phyloP scores from a whole-genome alignment of 2,329 filamentous ascomycete species.

The Ceratocystis alfenasii region DNA sequence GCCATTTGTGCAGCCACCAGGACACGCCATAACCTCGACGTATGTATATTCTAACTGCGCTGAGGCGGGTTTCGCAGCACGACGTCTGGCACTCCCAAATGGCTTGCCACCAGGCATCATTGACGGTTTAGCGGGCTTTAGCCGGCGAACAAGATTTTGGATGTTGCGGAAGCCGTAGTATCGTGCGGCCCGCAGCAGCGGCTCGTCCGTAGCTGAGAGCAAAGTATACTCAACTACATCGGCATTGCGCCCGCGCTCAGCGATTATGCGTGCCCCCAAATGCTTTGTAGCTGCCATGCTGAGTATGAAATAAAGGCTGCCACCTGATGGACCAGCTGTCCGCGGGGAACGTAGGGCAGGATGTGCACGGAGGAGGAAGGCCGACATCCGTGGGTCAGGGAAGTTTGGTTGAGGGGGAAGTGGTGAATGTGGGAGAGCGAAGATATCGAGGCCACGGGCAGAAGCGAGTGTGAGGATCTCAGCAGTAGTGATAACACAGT shows the following conservation, averaged over 20 bases:
- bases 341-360: constrained; percentile 32
- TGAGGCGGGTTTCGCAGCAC: constrained; percentile 28
- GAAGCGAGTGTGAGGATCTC: constrained; percentile 84
- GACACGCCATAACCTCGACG: constrained; percentile 97
- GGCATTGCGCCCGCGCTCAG: constrained; percentile 67
- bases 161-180: constrained; percentile 99
- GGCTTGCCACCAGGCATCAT: constrained; percentile 66
- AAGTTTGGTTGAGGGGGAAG: constrained; percentile 44
- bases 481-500: constrained; percentile 95
- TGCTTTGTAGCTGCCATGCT: constrained; percentile 58
- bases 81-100: constrained; percentile 42
- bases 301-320: constrained; percentile 77
- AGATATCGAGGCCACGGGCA: constrained; percentile 66
- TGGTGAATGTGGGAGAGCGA: constrained; percentile 39
- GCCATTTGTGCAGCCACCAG: constrained; percentile 96
- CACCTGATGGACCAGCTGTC: constrained; percentile 80
- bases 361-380: constrained; percentile 57
- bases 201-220: constrained; percentile 38
- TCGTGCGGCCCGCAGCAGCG: constrained; percentile 66
- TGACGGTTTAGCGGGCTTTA: constrained; percentile 69
- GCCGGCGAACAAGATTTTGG: constrained; percentile 84
- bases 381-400: constrained; percentile 57
- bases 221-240: constrained; percentile 83
- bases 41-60: constrained; percentile 63
- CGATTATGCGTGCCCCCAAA: constrained; percentile 59